A percentile compares a stretch with the other conserved stretches of the same genome.
Evolutionary conservation across 2,329 filamentous ascomycete species (phyloP).

Genomic region (Metarhizium guizhouense): DNA sequence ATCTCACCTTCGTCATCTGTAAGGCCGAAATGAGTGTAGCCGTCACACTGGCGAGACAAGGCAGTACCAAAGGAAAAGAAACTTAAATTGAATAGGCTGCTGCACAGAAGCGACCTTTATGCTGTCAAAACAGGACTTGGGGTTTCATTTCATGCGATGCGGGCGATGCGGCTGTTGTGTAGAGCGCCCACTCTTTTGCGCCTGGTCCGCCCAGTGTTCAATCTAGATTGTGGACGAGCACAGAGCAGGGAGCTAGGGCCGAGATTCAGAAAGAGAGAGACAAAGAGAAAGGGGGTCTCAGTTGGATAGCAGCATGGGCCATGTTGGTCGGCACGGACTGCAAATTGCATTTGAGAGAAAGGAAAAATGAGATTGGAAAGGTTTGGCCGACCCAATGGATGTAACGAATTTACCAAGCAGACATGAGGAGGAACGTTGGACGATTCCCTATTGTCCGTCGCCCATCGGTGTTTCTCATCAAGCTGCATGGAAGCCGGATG

Average conservation of each 20-base stretch:
- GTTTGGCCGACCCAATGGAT: neutral
- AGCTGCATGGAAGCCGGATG: no score
- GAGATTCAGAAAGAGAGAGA: neutral
- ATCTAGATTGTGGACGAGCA: no score
- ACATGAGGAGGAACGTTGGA: neutral
- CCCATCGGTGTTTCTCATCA: no score
- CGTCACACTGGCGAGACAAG: no score
- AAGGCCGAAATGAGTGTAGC: neutral
- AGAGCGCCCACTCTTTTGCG: neutral
- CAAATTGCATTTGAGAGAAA: neutral
- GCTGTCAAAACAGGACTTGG: neutral
- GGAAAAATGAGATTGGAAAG: neutral
- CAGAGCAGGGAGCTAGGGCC: neutral
- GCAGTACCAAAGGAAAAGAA: no score
- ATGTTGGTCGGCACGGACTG: neutral
- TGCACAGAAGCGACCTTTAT: neutral
- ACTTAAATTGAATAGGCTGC: neutral
- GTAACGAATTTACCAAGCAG: neutral
- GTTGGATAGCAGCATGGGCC: neutral
- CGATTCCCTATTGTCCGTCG: neutral
- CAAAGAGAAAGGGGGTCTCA: neutral
- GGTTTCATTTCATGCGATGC: neutral
- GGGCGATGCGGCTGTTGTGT: neutral
- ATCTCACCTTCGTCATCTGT: neutral
- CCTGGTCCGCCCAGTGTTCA: neutral